Base-by-base conservation (phyloP, 768 basidiomycete species). In the Xerocomus brunneocitrinus region DNA sequence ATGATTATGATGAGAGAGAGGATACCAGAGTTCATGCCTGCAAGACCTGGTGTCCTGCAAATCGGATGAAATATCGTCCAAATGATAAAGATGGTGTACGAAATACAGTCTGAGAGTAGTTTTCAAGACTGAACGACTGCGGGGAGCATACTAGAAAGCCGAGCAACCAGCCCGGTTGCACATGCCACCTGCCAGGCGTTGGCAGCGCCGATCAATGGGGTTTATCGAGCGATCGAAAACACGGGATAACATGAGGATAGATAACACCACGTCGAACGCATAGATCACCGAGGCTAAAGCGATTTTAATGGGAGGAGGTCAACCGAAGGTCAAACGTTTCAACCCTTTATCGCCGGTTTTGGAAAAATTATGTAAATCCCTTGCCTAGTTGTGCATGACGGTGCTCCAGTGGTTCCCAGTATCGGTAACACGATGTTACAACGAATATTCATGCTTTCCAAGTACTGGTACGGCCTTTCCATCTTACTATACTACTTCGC, bases 201-300 rank as follows among this genome's bases (percentile, higher is more conserved):
- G 8, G 39, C n/a, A 35, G 14, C 49, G 54, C 52, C 44, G 52
- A 61, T 62, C 47, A 47, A 40, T 9, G 30, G 31, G 35, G 16
- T 39, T 43, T 16, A 49, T 49, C 10, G 24, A 30, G 22, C 4
- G 24, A 31, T 38, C 47, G 5, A 25, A 34, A 48, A 52, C 38
- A 19, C 48, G 19, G 10, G 22, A 8, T 24, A 3, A 40, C 38
- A 8, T 9, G 8, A 19, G 6, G 2, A 24, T 25, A 25, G 40
- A 25, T 25, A 25, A 13, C 4, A 25, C 9, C 8, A 25, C 2
- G 40, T 13, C 10, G 8, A 39, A 35, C 10, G 30, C 30, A 8
- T 31, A 31, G 30, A 31, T 31, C 4, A 31, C 30, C 8, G 30
- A 31, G 30, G 30, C 8, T 9, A 8, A 31, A 9, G 30, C 30